Evolutionary conservation across 2,329 filamentous ascomycete genomes (phyloP).

Genomic region (Thielaviopsis euricoi): DNA sequence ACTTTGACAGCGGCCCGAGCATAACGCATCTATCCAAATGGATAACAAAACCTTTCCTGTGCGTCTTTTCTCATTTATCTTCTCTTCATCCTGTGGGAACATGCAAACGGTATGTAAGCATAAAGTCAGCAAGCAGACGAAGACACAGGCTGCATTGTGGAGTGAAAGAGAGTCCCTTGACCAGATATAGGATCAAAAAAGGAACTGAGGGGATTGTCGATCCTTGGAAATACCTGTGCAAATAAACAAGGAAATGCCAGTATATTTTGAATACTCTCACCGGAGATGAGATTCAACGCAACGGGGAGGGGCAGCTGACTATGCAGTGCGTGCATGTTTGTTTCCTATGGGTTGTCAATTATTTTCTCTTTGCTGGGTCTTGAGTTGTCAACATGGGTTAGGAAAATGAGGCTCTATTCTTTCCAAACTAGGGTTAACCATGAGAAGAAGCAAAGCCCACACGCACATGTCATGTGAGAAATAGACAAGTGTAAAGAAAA

Average conservation of each 20-base stretch:
- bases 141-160: too few relatives aligned
- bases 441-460: background rate
- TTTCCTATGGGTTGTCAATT: too few relatives aligned
- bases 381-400: too few relatives aligned
- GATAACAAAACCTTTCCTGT: background rate
- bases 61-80: too few relatives aligned
- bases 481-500: background rate
- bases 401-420: too few relatives aligned
- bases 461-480: background rate
- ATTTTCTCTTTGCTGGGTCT: too few relatives aligned
- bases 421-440: background rate
- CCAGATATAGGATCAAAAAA: background rate
- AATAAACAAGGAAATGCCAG: background rate
- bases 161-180: too few relatives aligned
- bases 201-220: background rate
- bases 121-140: background rate
- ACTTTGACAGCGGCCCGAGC: too few relatives aligned
- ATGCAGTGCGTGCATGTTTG: too few relatives aligned
- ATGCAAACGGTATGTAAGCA: background rate
- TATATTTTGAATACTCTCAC: background rate
- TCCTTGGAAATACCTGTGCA: background rate
- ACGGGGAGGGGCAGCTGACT: too few relatives aligned
- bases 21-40: too few relatives aligned
- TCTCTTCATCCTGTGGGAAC: too few relatives aligned
- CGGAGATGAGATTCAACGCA: background rate